Evolutionary conservation across 2,329 filamentous ascomycete genomes (phyloP).

Genomic region (Clonostachys chloroleuca): DNA sequence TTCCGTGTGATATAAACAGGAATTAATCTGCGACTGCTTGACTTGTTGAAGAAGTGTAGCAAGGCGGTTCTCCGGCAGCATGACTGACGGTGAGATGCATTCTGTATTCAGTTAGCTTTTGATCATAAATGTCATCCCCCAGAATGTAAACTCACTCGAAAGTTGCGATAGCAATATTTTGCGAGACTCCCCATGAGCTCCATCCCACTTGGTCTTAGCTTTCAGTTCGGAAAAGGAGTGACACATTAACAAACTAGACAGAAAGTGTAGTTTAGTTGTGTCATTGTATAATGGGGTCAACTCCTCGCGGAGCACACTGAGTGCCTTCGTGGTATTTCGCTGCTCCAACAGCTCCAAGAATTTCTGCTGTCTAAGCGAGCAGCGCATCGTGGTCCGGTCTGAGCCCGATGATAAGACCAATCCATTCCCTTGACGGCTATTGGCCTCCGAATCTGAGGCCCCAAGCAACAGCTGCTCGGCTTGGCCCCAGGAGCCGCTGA

Average conservation of each 20-base stretch:
- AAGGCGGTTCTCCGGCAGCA: constrained; percentile 90
- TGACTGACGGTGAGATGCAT: constrained; percentile 91
- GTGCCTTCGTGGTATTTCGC: constrained; percentile 66
- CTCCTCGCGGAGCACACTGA: constrained; percentile 82
- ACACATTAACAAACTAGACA: constrained; percentile 92
- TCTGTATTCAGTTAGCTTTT: constrained; percentile 38
- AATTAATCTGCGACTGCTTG: constrained; percentile 76
- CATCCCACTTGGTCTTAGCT: constrained; percentile 78
- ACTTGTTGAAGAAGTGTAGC: constrained; percentile 78
- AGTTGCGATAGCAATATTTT: constrained; percentile 72
- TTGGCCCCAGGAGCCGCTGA: constrained; percentile 75
- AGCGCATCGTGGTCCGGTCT: constrained; percentile 76
- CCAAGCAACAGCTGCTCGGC: constrained; percentile 79
- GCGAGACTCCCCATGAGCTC: constrained; percentile 70
- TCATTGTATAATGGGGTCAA: constrained; percentile 83
- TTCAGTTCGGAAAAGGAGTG: constrained; percentile 72
- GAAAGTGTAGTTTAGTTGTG: constrained; percentile 68
- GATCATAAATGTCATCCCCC: not conserved
- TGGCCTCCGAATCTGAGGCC: constrained; percentile 27
- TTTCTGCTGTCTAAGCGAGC: constrained; percentile 88
- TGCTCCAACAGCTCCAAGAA: constrained; percentile 85
- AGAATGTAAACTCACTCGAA: constrained; percentile 58
- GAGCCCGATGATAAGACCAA: constrained; percentile 72
- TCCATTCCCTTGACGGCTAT: constrained; percentile 40
- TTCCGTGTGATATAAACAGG: constrained; percentile 86